Evolutionary conservation across 108 stramenopile genomes (phyloP).

Genomic region (Cyclotella baltica): DNA sequence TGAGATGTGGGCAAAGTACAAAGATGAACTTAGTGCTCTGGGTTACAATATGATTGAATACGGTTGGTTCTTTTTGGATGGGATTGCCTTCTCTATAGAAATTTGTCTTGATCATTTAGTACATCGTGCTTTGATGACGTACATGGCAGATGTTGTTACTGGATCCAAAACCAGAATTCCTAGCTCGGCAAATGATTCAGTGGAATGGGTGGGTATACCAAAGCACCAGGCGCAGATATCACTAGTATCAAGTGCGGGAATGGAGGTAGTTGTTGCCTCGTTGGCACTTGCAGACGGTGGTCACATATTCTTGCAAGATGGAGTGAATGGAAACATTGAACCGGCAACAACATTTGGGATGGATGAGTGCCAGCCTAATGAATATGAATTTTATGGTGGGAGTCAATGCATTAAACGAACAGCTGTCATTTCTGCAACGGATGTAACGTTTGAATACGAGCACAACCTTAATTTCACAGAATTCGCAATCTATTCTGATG

Average conservation of each 20-base stretch:
- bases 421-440: slow-evolving; percentile 57
- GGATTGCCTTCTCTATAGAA: slow-evolving; percentile 59
- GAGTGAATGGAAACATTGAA: slow-evolving; percentile 37
- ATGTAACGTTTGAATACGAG: slow-evolving; percentile 64
- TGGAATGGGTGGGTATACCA: slow-evolving; percentile 66
- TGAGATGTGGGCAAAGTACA: slow-evolving; percentile 63
- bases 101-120: slow-evolving; percentile 70
- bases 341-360: slow-evolving; percentile 39
- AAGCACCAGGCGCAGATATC: slow-evolving; percentile 72
- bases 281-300: slow-evolving; percentile 66
- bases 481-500: slow-evolving; percentile 33
- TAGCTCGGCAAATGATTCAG: slow-evolving; percentile 42
- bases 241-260: slow-evolving; percentile 70
- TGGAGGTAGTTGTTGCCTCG: slow-evolving; percentile 53
- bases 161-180: slow-evolving; percentile 61
- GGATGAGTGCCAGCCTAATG: slow-evolving; percentile 53
- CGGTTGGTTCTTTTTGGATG: slow-evolving; percentile 71
- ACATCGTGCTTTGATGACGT: slow-evolving; percentile 58
- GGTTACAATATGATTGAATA: slow-evolving; percentile 78
- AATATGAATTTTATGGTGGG: slow-evolving; percentile 67
- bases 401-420: slow-evolving; percentile 62
- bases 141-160: slow-evolving; percentile 64
- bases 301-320: slow-evolving; percentile 69
- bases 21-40: slow-evolving; percentile 56
- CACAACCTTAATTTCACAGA: slow-evolving; percentile 41